Percentiles rank a stretch among this genome's conserved stretches.
Conservation (phyloP, 2,329 filamentous ascomycete genomes). For the Fusarium sp. region DNA sequence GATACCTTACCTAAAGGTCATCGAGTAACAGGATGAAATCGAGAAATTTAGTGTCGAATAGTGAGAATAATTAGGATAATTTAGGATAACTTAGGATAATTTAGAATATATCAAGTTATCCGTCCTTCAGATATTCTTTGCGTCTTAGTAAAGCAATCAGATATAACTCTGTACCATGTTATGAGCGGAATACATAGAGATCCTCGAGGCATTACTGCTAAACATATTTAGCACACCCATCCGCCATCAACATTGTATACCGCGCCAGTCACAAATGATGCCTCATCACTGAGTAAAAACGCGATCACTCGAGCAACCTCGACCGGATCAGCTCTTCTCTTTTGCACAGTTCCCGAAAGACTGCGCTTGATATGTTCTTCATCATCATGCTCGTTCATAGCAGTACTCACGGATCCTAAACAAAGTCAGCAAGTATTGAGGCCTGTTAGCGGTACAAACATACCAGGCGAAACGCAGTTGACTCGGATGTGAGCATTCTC, state of each 20-base stretch:
- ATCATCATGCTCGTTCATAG: constrained; percentile 29
- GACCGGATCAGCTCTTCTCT: constrained; percentile 13
- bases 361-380: constrained; percentile 18
- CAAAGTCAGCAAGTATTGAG: background rate
- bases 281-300: constrained; percentile 41
- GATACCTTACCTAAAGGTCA: background rate
- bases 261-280: constrained; percentile 40
- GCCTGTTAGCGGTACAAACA: accelerated
- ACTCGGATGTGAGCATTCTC: constrained; percentile 34
- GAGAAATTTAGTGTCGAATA: accelerated
- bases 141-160: too few species aligned
- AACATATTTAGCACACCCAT: constrained; percentile 27
- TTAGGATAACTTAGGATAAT: background rate
- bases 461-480: constrained; percentile 31
- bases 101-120: background rate
- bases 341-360: constrained; percentile 21
- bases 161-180: background rate
- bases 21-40: background rate
- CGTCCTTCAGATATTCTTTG: too few species aligned
- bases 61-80: accelerated
- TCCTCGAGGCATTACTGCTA: background rate
- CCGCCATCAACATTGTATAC: constrained; percentile 56
- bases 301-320: constrained; percentile 31
- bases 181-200: accelerated
- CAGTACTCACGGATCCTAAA: constrained; percentile 26